Percentiles rank a stretch among this genome's conserved stretches.
These are phyloP conservation scores for Chrysanthemum makinoi DNA, from an alignment of 129 eudicot species.

Conservation along the genomic window DNA sequence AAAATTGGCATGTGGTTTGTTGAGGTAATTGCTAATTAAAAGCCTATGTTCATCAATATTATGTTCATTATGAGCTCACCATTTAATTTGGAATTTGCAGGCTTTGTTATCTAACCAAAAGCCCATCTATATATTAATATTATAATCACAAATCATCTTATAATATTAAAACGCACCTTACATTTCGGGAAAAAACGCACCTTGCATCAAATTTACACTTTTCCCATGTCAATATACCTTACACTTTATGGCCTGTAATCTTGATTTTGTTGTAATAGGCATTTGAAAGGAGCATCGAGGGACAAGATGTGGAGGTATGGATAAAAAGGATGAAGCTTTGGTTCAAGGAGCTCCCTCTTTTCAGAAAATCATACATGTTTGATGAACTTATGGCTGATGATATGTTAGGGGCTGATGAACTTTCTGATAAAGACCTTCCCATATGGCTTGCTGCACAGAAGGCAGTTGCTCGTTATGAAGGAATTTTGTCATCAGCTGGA, in stretches of 20 bases:
- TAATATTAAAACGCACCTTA: neutral
- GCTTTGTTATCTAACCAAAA: neutral
- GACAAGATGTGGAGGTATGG: constrained; percentile 46
- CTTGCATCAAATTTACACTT: no score
- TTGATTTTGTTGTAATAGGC: constrained; percentile 37
- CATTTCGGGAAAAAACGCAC: no score
- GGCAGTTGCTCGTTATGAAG: constrained; percentile 95
- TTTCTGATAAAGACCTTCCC: constrained; percentile 59
- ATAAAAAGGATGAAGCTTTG: constrained; percentile 44
- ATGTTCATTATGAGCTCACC: neutral
- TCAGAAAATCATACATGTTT: constrained; percentile 38
- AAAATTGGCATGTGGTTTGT: constrained; percentile 51
- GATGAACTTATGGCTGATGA: constrained; percentile 39
- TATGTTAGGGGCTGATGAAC: constrained; percentile 37
- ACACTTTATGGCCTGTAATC: neutral
- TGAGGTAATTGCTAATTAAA: constrained; percentile 49
- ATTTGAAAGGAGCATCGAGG: constrained; percentile 38
- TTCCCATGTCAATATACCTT: neutral
- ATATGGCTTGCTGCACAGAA: constrained; percentile 93
- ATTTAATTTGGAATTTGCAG: neutral
- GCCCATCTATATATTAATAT: neutral
- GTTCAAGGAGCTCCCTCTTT: constrained; percentile 48
- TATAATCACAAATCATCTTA: neutral
- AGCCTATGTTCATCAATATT: neutral
- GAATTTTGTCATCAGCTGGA: constrained; percentile 71